Evolutionary conservation across 441 rosid genomes (phyloP).

Genomic region (Hypseocharis bilobata): DNA sequence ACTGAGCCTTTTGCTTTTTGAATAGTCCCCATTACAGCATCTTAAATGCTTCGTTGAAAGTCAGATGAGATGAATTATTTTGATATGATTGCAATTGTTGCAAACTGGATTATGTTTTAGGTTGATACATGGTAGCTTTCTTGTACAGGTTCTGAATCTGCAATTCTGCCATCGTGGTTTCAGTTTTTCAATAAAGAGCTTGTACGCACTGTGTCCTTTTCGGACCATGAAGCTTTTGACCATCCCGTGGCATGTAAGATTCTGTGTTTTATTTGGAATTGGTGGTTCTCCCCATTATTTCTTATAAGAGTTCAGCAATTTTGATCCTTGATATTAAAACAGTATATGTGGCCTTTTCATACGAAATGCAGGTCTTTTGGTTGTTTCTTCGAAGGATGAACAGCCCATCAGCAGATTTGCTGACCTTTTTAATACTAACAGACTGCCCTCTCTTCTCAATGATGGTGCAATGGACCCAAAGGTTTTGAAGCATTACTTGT

Average conservation of each 20-base stretch:
- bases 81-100: neutral
- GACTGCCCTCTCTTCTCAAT: constrained; percentile 72
- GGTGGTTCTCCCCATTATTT: constrained; percentile 11
- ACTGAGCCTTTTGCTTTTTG: neutral
- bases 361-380: constrained; percentile 72
- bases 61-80: neutral
- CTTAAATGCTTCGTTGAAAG: neutral
- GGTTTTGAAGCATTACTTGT: constrained; percentile 69
- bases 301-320: constrained; percentile 6
- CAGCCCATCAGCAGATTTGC: constrained; percentile 70
- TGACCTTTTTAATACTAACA: constrained; percentile 72
- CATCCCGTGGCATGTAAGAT: constrained; percentile 97
- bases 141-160: constrained; percentile 63
- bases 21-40: neutral
- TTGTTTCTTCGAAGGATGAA: constrained; percentile 86
- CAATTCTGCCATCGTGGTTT: constrained; percentile 79
- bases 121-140: constrained; percentile 17
- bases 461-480: constrained; percentile 95
- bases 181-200: constrained; percentile 74
- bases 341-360: neutral
- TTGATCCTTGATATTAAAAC: constrained; percentile 5
- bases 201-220: constrained; percentile 55
- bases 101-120: constrained; percentile 16
- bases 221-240: constrained; percentile 94
- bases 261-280: constrained; percentile 22